Evolutionary conservation across 805 yeast genomes (phyloP).

Genomic region (Pichia insulana): DNA sequence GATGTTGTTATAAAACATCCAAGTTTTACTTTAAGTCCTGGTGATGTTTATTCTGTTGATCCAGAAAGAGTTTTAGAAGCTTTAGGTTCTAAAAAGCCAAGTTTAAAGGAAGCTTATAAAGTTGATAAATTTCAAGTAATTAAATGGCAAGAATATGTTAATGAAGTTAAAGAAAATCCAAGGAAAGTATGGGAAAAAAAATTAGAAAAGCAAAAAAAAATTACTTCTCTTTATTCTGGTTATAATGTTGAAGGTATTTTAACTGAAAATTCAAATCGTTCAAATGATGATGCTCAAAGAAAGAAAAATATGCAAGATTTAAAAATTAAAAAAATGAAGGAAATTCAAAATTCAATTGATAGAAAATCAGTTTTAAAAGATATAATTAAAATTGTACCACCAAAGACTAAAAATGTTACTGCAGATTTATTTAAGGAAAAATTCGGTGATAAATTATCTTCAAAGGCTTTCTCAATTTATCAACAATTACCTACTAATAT

Average conservation of each 20-base stretch:
- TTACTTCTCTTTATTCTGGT: conserved; percentile 24
- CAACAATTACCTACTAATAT: conserved; percentile 21
- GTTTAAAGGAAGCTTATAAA: conserved; percentile 54
- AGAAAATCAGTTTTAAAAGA: conserved; percentile 39
- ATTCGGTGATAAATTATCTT: conserved; percentile 27
- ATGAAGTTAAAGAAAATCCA: conserved; percentile 48
- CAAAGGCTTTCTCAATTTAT: conserved; percentile 30
- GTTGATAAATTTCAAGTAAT: conserved; percentile 65
- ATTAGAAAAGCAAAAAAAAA: conserved; percentile 35
- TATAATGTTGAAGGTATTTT: conserved; percentile 18
- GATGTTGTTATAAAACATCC: conserved; percentile 76
- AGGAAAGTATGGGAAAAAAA: conserved; percentile 45
- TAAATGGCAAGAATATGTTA: conserved; percentile 69
- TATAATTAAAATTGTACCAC: conserved; percentile 28
- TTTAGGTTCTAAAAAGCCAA: conserved; percentile 78
- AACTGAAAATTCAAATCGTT: conserved; percentile 13
- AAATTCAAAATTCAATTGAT: conserved; percentile 28
- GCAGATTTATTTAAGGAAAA: conserved; percentile 28
- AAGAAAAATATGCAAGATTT: conserved; percentile 18
- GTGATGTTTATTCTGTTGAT: conserved; percentile 77
- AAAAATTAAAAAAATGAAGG: conserved; percentile 30
- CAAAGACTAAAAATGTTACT: conserved; percentile 14
- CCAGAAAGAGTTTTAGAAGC: conserved; percentile 84
- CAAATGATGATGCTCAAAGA: conserved; percentile 24
- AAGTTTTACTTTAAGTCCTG: conserved; percentile 65